Evolutionary conservation across 345 rosid genomes (phyloP), one percentile per base, ranked within the genome.

Genomic region (Hirschfeldia incana): DNA sequence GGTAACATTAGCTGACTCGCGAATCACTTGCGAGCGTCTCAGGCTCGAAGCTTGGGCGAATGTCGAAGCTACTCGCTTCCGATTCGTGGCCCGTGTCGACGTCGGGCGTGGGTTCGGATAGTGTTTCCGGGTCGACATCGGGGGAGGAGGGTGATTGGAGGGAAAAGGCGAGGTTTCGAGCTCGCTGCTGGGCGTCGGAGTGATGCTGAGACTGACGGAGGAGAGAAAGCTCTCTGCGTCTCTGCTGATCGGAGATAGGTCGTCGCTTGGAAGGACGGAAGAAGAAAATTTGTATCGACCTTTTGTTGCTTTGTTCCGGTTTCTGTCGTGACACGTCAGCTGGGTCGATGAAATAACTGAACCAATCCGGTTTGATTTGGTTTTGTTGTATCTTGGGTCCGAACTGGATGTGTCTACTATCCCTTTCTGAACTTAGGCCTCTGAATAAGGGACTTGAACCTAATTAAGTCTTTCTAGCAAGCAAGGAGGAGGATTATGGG

Each of bases 1-100:
- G 91, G 98, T 16, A 91, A 89, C 98, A 92, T 91, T 27, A 94
- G 81, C 89, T 91, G 97, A n/a, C 80, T 84, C 0, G 98, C 95
- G 78, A 94, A 92, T 91, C 89, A 92, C 72, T 88, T 89, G 51
- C 97, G 92, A 68, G 86, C 97, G 94, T 89, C 82, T 86, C 29
- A 91, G 89, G 71, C 67, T 91, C 60, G 95, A 89, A 70, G 97
- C 92, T 28, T 84, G 89, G n/a, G n/a, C n/a, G n/a, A n/a, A n/a
- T n/a, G n/a, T n/a, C n/a, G n/a, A 92, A 80, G 75, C 85, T 90
- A 64, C 82, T 86, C 4, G 86, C 65, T 77, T 64, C 90, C 8
- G 81, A 73, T 69, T 81, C 89, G 13, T 81, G 34, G 36, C 64
- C 75, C 3, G 30, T 16, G 37, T 69, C 81, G 37, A 55, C 53